Evolutionary conservation across 106 monocot genomes (phyloP).

Genomic region (Cymbidium sinense): DNA sequence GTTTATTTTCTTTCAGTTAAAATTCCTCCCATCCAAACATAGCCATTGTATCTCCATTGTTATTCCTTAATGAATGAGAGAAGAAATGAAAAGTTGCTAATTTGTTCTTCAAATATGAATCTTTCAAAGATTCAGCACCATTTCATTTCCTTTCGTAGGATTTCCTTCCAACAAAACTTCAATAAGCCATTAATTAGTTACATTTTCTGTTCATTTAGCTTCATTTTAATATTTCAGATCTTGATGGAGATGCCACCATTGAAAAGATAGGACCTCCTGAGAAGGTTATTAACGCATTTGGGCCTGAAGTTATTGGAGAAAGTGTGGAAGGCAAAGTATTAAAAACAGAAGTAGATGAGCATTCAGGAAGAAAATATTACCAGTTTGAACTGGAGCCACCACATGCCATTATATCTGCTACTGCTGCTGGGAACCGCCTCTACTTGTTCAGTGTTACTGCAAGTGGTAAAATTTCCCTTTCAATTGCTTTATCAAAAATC

Average conservation of each 20-base stretch:
- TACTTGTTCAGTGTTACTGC: slow-evolving; percentile 82
- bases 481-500: neutral
- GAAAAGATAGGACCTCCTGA: slow-evolving; percentile 74
- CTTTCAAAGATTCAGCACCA: no score
- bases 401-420: slow-evolving; percentile 76
- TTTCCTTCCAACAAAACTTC: neutral
- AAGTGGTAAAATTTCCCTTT: slow-evolving; percentile 39
- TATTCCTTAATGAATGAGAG: neutral
- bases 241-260: slow-evolving; percentile 55
- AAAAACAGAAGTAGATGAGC: slow-evolving; percentile 51
- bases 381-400: slow-evolving; percentile 85
- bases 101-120: neutral
- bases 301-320: slow-evolving; percentile 89
- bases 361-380: slow-evolving; percentile 77
- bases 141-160: neutral
- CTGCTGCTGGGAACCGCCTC: slow-evolving; percentile 90
- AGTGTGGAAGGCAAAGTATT: slow-evolving; percentile 91
- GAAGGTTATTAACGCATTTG: slow-evolving; percentile 84
- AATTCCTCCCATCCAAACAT: neutral
- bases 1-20: no score
- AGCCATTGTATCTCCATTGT: neutral
- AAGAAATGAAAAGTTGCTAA: no score
- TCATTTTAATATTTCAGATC: slow-evolving; percentile 23
- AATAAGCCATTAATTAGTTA: neutral
- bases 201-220: neutral